A percentile compares a stretch with the other conserved stretches of the same genome.
phyloP scores from a whole-genome alignment of 768 basidiomycete species.

The Trichaptum fuscoviolaceum region DNA sequence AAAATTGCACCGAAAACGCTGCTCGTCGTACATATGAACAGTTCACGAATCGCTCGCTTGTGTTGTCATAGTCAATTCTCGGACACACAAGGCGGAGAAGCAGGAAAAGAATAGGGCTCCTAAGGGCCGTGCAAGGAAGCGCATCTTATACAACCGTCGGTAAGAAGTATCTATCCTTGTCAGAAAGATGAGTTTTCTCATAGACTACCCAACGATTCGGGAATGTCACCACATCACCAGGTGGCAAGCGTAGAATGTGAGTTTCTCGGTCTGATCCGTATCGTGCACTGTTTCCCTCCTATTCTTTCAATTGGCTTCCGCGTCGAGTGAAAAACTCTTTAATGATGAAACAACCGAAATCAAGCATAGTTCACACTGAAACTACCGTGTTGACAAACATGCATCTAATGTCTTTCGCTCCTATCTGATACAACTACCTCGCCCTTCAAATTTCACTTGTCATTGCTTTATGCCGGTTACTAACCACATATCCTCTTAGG shows the following conservation, averaged over 20 bases:
- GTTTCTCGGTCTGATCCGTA: constrained; percentile 32
- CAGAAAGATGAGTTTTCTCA: background rate
- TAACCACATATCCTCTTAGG: constrained; percentile 31
- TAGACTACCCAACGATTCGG: constrained; percentile 58
- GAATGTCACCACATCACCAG: constrained; percentile 85
- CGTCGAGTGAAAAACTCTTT: constrained; percentile 1
- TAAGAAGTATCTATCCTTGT: constrained; percentile 34
- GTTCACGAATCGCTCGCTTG: constrained; percentile 99
- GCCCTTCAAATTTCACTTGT: constrained; percentile 12
- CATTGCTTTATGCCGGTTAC: constrained; percentile 10
- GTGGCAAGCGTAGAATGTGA: constrained; percentile 95
- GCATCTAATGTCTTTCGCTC: constrained; percentile 98
- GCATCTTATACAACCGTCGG: constrained; percentile 90
- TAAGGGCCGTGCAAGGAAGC: constrained; percentile 97
- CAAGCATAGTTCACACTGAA: constrained; percentile 99
- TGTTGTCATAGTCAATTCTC: constrained; percentile 99
- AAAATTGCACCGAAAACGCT: no score
- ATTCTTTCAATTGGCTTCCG: constrained; percentile 5
- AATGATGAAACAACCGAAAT: constrained; percentile 53
- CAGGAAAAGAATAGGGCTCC: constrained; percentile 99
- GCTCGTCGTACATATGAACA: constrained; percentile 23
- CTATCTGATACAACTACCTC: constrained; percentile 71
- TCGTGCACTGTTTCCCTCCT: constrained; percentile 11
- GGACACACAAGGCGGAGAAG: constrained; percentile 95
- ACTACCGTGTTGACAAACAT: constrained; percentile 73